Evolutionary conservation across 441 rosid species (phyloP), one percentile per base, ranked within the genome.

Genomic region (Corymbia citriodora): DNA sequence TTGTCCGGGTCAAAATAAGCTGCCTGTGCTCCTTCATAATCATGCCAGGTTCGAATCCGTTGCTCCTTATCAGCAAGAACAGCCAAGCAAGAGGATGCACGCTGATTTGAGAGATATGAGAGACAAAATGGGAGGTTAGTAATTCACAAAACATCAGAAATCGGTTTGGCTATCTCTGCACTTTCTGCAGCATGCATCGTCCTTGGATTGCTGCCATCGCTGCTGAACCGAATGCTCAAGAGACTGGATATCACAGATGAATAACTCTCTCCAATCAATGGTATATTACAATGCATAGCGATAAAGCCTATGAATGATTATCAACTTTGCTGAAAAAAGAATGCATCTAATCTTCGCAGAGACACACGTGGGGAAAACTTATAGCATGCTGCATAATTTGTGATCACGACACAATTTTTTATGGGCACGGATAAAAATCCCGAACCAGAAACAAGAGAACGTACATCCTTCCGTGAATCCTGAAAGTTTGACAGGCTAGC

Each of bases 31-130:
- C 83, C 83, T 12, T 10, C 16, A 3, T 23, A 7, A 19, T 45
- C 40, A 29, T 74, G 29, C 83, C 52, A 16, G 83, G 15, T 74
- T 11, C 52, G 83, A 74, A 40, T 40, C 2, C 11, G 29, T 40
- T 0, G n/a, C 23, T 3, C 52, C 25, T 2, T 40, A 40, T 40
- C 3, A 21, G 0, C 9, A 40, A 40, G 1, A 74, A 10, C 29
- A 3, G 83, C n/a, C 83, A 45, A 12, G 52, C 85, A 79, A 79
- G 52, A 45, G 52, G n/a, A 48, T 79, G 49, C 10, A 21, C 9
- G 17, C 50, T 0, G 23, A 23, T 40, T 45, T 8, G 17, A 72
- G 82, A 72, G 82, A 27, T 72, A 72, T 72, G 49, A 36, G 49
- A 36, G 82, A 49, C 14, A 15, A 36, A 72, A 72, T 19, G 82